Base-by-base conservation (phyloP, 139 green algal genomes). In the Gonium pectorale region DNA sequence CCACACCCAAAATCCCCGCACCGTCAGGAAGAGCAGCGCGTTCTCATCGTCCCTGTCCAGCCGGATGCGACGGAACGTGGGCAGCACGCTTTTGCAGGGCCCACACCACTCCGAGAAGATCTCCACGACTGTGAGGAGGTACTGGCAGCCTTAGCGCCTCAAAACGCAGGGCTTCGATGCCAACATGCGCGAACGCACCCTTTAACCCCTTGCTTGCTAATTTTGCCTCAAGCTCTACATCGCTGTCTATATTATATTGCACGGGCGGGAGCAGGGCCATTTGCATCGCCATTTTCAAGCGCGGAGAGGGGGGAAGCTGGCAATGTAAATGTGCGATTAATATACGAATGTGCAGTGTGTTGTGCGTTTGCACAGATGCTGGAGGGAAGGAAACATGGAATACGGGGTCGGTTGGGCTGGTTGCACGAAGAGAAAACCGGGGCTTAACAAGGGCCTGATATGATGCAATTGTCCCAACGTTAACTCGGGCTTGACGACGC, bases 1-100 rank as follows among this genome's bases (percentile, higher is more conserved):
- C 21, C 56, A 64, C 15, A 9, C 17, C 3, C 37, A 43, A 5
- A 7, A 22, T 54, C 29, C 41, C 44, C 78, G 43, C 59, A 94
- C 91, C 49, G 84, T 89, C 3, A 95, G 54, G 67, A 95, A 93
- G 8, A 86, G 87, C 41, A 95, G 80, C 0, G 89, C 86, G n/a
- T 71, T 81, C 77, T 95, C 92, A n/a, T 95, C 91, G 72, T 95
- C 92, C 40, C 91, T 92, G 62, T 95, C 92, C 9, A 93, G 38
- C 15, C 90, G 82, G 29, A 95, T 92, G 51, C 91, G 71, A 38
- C 91, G 91, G 49, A 92, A 90, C 1, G 86, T 92, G 5, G 92
- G 92, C 31, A 93, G 44, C 0, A 94, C 87, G 62, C 92, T 95
- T 40, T 93, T 94, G 83, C 91, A 95, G 19, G 86, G 51, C 0